Base-by-base conservation (phyloP, 768 basidiomycete genomes). In the Leccinum broughii region DNA sequence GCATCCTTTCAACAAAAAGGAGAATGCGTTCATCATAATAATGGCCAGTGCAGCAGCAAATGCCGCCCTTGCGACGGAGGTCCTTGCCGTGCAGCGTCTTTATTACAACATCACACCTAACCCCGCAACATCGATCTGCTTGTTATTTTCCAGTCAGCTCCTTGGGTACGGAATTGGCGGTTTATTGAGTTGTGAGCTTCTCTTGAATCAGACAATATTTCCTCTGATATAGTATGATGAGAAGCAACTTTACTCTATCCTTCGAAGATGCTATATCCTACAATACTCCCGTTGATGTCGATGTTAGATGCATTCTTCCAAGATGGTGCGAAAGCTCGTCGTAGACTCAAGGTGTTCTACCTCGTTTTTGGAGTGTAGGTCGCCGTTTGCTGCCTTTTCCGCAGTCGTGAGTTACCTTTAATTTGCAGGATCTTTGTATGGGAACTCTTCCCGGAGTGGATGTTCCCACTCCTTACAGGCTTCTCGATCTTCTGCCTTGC, bases 401-500 rank as follows among this genome's bases (percentile, higher is more conserved):
- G 13, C 32, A 41, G 37, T 5, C 13, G 54, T 34, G 39, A 51
- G 20, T 20, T 17, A 17, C 9, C 39, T n/a, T 17, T 3, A 51
- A 11, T 6, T 1, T 78, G 9, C 37, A 77, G 73, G 1, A 83
- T 76, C 46, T 71, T 75, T 58, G 51, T 69, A 39, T 72, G 70
- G 63, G 64, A 66, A 57, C 48, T 71, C 41, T 60, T 72, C 46
- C 70, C 70, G 11, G 60, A 70, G 44, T 73, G 70, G 68, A 68
- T 73, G 22, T 88, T 88, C 63, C 88, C 87, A 0, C 75, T 88
- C 24, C 64, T 87, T 34, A 85, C 85, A 3, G 86, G 86, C 22
- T 74, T 88, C 37, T 84, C 83, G 15, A 79, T 87, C 22, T 76
- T 87, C 66, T 89, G 88, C 62, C 77, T 89, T 46, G 79, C 85